Conservation (phyloP, 352 stramenopile species). For the Pythium utonaiense region DNA sequence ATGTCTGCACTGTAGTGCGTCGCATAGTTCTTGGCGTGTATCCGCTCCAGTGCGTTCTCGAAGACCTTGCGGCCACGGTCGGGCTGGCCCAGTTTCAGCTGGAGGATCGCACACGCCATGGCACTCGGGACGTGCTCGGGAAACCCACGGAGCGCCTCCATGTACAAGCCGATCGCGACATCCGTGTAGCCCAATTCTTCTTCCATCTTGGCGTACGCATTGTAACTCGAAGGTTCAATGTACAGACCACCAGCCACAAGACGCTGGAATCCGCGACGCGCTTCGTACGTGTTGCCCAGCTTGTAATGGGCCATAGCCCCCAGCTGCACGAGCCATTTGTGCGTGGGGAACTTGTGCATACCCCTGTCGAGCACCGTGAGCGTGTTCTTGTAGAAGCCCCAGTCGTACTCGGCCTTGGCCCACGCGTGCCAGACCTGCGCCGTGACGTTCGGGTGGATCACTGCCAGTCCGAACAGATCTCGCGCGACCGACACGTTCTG, state of each 20-base stretch:
- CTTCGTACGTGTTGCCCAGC: slow-evolving; percentile 73
- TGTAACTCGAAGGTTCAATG: slow-evolving; percentile 71
- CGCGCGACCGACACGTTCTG: slow-evolving; percentile 66
- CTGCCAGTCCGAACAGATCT: slow-evolving; percentile 55
- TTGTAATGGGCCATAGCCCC: slow-evolving; percentile 74
- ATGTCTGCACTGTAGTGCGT: slow-evolving; percentile 53
- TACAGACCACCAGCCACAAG: slow-evolving; percentile 72
- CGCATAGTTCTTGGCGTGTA: slow-evolving; percentile 21
- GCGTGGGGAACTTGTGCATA: slow-evolving; percentile 63
- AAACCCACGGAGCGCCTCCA: slow-evolving; percentile 48
- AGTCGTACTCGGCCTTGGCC: slow-evolving; percentile 81
- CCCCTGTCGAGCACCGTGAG: slow-evolving; percentile 63
- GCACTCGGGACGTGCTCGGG: slow-evolving; percentile 74
- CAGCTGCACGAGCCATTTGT: slow-evolving; percentile 84
- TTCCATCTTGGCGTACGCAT: slow-evolving; percentile 85
- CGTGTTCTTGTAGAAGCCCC: slow-evolving; percentile 68
- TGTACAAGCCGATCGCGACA: slow-evolving; percentile 58
- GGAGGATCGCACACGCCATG: slow-evolving; percentile 72
- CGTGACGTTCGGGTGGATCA: slow-evolving; percentile 44
- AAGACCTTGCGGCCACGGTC: slow-evolving; percentile 58
- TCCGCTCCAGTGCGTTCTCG: slow-evolving; percentile 52
- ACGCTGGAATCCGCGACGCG: slow-evolving; percentile 60
- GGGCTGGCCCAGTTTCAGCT: slow-evolving; percentile 46
- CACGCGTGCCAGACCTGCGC: slow-evolving; percentile 85
- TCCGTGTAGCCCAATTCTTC: slow-evolving; percentile 72